Evolutionary conservation across 2,329 filamentous ascomycete species (phyloP).

Genomic region (Trichoderma hamatum): DNA sequence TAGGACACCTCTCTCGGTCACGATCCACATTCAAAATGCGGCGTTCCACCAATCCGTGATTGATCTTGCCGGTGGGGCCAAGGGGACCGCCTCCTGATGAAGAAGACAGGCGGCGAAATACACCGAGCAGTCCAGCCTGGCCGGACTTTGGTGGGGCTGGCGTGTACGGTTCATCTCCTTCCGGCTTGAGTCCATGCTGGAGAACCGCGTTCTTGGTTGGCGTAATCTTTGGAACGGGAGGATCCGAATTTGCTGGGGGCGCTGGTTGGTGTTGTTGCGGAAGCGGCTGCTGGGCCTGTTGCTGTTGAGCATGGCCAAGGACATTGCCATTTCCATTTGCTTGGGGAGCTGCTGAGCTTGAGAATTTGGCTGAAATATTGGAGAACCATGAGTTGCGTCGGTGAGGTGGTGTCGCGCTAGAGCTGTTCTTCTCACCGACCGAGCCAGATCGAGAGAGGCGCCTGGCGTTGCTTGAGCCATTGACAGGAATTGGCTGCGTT

Average conservation of each 20-base stretch:
- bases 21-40: constrained; percentile 83
- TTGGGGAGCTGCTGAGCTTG: constrained; percentile 56
- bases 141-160: constrained; percentile 72
- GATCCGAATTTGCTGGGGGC: constrained; percentile 38
- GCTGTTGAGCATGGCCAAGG: constrained; percentile 16
- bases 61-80: constrained; percentile 36
- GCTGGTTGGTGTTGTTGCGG: constrained; percentile 27
- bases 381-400: constrained; percentile 88
- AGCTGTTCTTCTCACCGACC: constrained; percentile 39
- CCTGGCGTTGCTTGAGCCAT: constrained; percentile 33
- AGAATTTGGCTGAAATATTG: constrained; percentile 91
- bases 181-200: constrained; percentile 56
- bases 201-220: constrained; percentile 62
- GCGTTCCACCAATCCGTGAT: constrained; percentile 75
- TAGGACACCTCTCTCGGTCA: constrained; percentile 74
- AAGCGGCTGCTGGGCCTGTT: constrained; percentile 27
- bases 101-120: constrained; percentile 80
- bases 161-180: constrained; percentile 68
- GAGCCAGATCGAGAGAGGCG: constrained; percentile 42
- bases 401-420: constrained; percentile 44
- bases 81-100: constrained; percentile 45
- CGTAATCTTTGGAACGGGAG: constrained; percentile 50
- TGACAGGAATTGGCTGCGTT: constrained; percentile 32
- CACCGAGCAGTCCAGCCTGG: constrained; percentile 75
- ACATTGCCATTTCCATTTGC: constrained; percentile 33